Conservation (phyloP, 768 basidiomycete genomes). For the Russula brevipes region DNA sequence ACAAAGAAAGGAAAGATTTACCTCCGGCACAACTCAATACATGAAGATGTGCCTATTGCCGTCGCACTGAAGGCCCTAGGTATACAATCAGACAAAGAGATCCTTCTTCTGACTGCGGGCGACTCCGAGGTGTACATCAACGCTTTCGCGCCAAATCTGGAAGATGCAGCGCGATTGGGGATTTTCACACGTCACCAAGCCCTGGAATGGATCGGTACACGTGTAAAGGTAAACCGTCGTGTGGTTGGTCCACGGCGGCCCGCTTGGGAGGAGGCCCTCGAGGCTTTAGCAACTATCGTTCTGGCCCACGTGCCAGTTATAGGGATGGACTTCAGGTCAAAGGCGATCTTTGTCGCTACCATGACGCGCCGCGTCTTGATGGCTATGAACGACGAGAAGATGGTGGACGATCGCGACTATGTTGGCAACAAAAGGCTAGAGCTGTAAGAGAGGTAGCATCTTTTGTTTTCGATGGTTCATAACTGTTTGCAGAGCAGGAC, state of each 20-base stretch:
- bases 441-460: conserved; percentile 55
- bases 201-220: conserved; percentile 88
- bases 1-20: conserved; percentile 95
- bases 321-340: conserved; percentile 83
- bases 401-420: conserved; percentile 98
- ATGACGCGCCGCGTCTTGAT: conserved; percentile 96
- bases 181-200: conserved; percentile 92
- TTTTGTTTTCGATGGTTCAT: background rate
- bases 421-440: conserved; percentile 99
- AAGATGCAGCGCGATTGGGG: conserved; percentile 88
- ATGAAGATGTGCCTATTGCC: conserved; percentile 94
- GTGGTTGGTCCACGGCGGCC: conserved; percentile 79
- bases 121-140: conserved; percentile 83
- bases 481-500: conserved; percentile 67
- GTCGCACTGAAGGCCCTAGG: conserved; percentile 96
- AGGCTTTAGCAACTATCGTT: conserved; percentile 95
- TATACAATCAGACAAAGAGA: conserved; percentile 96
- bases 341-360: conserved; percentile 94
- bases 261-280: conserved; percentile 90
- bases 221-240: conserved; percentile 82
- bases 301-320: conserved; percentile 93
- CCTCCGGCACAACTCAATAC: conserved; percentile 94
- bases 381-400: conserved; percentile 94
- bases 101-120: conserved; percentile 89
- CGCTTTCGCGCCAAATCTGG: conserved; percentile 85